Percentiles rank a stretch among this genome's conserved stretches.
Conservation (phyloP, 257 asterid species). For the Solanum chilense region DNA sequence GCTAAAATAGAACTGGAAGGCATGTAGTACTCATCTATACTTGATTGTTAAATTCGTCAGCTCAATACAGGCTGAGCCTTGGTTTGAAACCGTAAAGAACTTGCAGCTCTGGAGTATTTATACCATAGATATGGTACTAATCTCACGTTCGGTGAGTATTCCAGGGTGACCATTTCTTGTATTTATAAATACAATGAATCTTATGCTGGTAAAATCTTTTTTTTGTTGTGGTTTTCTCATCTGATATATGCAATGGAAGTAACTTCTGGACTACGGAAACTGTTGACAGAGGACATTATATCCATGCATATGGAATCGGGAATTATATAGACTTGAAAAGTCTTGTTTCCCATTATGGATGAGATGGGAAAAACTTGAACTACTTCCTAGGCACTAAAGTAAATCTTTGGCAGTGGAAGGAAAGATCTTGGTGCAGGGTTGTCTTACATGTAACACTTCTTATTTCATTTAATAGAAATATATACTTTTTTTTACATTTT, state of each 20-base stretch:
- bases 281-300: constrained; percentile 62
- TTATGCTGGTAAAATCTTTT: neutral
- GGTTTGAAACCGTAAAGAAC: too few species aligned
- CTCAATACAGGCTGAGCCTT: too few species aligned
- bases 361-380: constrained; percentile 3
- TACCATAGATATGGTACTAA: too few species aligned
- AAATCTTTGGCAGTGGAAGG: too few species aligned
- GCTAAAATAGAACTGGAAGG: too few species aligned
- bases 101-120: neutral
- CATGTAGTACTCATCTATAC: too few species aligned
- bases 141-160: too few species aligned
- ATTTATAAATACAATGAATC: neutral
- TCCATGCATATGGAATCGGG: constrained; percentile 57
- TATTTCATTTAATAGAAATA: too few species aligned
- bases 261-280: constrained; percentile 53
- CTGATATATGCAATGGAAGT: constrained; percentile 84
- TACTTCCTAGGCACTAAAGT: constrained; percentile 37
- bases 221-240: constrained; percentile 6
- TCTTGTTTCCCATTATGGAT: constrained; percentile 50
- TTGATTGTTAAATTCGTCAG: too few species aligned
- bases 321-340: constrained; percentile 53
- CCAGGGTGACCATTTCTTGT: constrained; percentile 56
- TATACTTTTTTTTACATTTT: neutral
- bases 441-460: too few species aligned
- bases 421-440: constrained; percentile 44